A percentile compares a stretch with the other conserved stretches of the same genome.
phyloP scores from a whole-genome alignment of 257 asterid species.

The Paulownia fortunei region DNA sequence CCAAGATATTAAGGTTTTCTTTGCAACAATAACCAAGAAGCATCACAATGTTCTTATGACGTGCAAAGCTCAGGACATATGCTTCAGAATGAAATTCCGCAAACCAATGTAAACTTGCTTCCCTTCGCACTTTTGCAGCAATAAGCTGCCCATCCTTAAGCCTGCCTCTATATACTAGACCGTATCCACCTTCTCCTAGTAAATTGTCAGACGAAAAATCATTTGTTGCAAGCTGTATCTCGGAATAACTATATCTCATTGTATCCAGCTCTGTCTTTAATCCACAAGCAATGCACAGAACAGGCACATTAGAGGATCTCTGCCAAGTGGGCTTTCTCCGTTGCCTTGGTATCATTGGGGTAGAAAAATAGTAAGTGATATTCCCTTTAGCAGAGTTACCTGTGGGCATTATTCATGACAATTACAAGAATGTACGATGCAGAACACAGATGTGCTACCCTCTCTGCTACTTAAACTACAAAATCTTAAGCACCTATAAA shows the following conservation, averaged over 20 bases:
- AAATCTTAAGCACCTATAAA: neutral
- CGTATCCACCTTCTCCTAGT: slow-evolving; percentile 92
- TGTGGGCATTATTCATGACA: slow-evolving; percentile 33
- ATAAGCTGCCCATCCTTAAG: slow-evolving; percentile 76
- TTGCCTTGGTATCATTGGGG: slow-evolving; percentile 35
- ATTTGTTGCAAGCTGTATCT: slow-evolving; percentile 73
- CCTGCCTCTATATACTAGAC: slow-evolving; percentile 72
- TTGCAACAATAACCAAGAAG: slow-evolving; percentile 86
- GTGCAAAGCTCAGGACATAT: slow-evolving; percentile 71
- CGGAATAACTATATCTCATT: slow-evolving; percentile 65
- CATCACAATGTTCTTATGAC: slow-evolving; percentile 86
- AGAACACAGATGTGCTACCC: neutral
- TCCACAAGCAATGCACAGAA: slow-evolving; percentile 76
- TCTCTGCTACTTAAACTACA: slow-evolving; percentile 11
- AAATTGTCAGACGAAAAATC: slow-evolving; percentile 65
- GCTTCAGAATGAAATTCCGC: slow-evolving; percentile 71
- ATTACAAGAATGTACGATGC: neutral
- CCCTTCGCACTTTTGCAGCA: slow-evolving; percentile 86
- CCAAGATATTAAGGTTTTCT: slow-evolving; percentile 76
- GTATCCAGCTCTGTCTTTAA: slow-evolving; percentile 67
- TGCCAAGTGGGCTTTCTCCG: slow-evolving; percentile 42
- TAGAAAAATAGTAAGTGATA: slow-evolving; percentile 31
- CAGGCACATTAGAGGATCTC: slow-evolving; percentile 58
- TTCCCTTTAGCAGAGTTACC: slow-evolving; percentile 39
- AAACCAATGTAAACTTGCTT: slow-evolving; percentile 76